Conservation (phyloP, 1,284 basidiomycete species). For the Peniophora sp. region DNA sequence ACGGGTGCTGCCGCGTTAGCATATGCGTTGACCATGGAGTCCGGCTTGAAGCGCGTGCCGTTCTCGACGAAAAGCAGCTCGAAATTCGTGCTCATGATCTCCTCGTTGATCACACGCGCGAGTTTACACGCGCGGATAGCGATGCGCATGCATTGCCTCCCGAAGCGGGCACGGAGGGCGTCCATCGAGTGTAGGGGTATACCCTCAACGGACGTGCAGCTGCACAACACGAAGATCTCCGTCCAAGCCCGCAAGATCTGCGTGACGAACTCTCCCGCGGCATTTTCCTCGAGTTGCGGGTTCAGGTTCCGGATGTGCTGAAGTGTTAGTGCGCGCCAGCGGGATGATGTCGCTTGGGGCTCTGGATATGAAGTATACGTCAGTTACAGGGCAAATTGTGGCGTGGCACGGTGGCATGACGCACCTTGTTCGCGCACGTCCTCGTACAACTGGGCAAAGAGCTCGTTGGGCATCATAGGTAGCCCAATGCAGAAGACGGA, state of each 20-base stretch:
- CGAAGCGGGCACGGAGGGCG: slow-evolving; percentile 41
- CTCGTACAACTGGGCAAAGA: slow-evolving; percentile 56
- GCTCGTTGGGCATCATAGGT: slow-evolving; percentile 56
- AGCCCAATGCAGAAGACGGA: slow-evolving; percentile 67
- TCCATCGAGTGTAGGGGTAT: slow-evolving; percentile 27
- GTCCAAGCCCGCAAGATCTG: slow-evolving; percentile 64
- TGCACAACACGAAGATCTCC: slow-evolving; percentile 57
- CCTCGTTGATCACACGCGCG: slow-evolving; percentile 54
- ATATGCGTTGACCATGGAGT: slow-evolving; percentile 60
- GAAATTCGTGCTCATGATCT: slow-evolving; percentile 66
- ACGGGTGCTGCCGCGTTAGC: slow-evolving; percentile 46
- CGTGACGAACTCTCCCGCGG: slow-evolving; percentile 57
- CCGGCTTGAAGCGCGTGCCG: slow-evolving; percentile 38
- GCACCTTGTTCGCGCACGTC: slow-evolving; percentile 56
- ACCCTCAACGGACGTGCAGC: slow-evolving; percentile 35
- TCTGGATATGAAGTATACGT: slow-evolving; percentile 25
- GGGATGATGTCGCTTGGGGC: slow-evolving; percentile 65
- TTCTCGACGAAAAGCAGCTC: slow-evolving; percentile 55
- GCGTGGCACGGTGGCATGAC: slow-evolving; percentile 14
- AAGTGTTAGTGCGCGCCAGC: slow-evolving; percentile 67
- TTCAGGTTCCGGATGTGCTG: slow-evolving; percentile 58
- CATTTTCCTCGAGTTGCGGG: slow-evolving; percentile 55
- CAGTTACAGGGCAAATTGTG: slow-evolving; percentile 6
- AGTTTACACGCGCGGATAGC: slow-evolving; percentile 52
- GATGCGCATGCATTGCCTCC: slow-evolving; percentile 52